Base-by-base conservation (phyloP, 2,329 filamentous ascomycete species). In the Meredithiella fracta region DNA sequence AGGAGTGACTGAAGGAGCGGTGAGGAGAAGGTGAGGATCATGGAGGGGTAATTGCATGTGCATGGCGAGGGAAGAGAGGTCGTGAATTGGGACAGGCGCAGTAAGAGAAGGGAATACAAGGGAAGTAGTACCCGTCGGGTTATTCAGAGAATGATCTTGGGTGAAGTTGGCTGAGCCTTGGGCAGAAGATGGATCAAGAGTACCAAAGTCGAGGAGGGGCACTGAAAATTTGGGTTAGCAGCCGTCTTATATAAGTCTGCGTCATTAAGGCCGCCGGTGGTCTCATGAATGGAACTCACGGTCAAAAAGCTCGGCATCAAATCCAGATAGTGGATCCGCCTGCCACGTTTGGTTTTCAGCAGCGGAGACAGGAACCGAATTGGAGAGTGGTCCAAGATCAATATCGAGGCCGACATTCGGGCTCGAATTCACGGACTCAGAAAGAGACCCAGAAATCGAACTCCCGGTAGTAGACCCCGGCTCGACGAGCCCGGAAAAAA, bases 371-470 rank as follows among this genome's bases (percentile, higher is more conserved):
- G n/a, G n/a, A n/a, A n/a, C n/a, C n/a, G n/a, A n/a, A n/a, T 11
- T 34, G 29, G 34, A 23, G 51, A 55, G 38, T 11, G 47, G 22
- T 23, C 40, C 51, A 20, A 50, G 26, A 44, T 53, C 51, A 38
- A 58, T 34, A 23, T 47, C 52, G 20, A 55, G 38, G 7, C 47
- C 56, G 15, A 58, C 52, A 26, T 40, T 44, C 3, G 56, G 56
- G 47, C 56, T 58, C 26, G 56, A 58, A 49, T 58, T 54, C 8
- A 17, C 42, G 25, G 55, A 57, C 6, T 23, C 22, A 40, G 54
- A 52, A 23, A 26, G 8, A 23, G 52, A 51, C 23, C 34, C 17
- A 20, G 52, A 17, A 20, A 51, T 25, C 8, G 44, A 37, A 42
- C 51, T 54, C 17, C 29, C 29, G 22, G 51, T 25, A n/a, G 37